Conservation (phyloP, 345 rosid species). For the Ceriops tagal region DNA sequence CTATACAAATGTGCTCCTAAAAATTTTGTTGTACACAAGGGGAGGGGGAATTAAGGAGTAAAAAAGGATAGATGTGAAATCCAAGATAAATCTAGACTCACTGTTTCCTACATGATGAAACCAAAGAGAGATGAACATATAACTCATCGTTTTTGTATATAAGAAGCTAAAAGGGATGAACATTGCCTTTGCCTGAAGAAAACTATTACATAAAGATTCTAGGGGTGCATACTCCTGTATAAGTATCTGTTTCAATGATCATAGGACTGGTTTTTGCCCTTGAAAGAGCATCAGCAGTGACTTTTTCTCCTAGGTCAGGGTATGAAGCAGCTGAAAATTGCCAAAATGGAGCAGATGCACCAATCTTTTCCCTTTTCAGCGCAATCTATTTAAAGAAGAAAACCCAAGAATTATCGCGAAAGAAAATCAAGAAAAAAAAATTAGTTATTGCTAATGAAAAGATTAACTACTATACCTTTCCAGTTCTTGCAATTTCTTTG, state of each 20-base stretch:
- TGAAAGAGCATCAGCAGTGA: constrained; percentile 37
- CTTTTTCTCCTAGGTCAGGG: constrained; percentile 70
- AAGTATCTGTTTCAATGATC: constrained; percentile 37
- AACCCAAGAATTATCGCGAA: constrained; percentile 1
- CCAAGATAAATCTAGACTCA: no score
- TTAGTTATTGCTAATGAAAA: constrained; percentile 2
- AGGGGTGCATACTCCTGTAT: constrained; percentile 54
- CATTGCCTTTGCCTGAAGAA: neutral
- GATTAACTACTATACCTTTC: constrained; percentile 41
- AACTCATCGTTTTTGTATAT: no score
- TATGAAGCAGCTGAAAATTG: constrained; percentile 95
- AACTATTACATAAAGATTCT: constrained; percentile 12
- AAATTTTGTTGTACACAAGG: no score
- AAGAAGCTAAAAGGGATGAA: neutral
- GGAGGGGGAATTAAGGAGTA: no score
- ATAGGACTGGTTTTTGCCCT: constrained; percentile 40
- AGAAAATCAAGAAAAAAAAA: neutral
- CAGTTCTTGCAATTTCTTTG: constrained; percentile 84
- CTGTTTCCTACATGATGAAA: no score
- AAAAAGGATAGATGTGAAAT: no score
- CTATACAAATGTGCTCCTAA: no score
- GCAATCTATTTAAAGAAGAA: constrained; percentile 58
- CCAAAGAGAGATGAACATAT: no score
- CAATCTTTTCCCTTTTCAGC: constrained; percentile 85
- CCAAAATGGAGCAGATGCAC: constrained; percentile 94